phyloP scores from a whole-genome alignment of 1,284 basidiomycete species.

The Gastroboletus turbinatus region DNA sequence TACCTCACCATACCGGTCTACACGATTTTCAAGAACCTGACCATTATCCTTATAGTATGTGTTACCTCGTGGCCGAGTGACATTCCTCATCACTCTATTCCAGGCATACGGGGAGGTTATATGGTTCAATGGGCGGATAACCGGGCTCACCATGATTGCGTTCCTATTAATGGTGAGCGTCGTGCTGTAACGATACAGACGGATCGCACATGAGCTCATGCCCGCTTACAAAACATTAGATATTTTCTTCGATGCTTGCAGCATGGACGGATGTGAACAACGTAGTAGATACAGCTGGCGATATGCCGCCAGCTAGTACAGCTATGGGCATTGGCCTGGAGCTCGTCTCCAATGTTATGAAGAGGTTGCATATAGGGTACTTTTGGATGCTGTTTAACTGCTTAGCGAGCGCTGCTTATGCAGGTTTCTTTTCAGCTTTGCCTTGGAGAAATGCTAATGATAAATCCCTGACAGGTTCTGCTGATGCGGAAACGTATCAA shows the following conservation, averaged over 20 bases:
- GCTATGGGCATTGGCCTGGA: constrained; percentile 41
- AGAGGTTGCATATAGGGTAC: constrained; percentile 81
- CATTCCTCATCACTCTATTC: constrained; percentile 5
- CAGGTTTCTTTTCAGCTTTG: constrained; percentile 41
- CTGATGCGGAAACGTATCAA: constrained; percentile 98
- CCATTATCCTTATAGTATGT: constrained; percentile 94
- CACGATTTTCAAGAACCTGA: constrained; percentile 99
- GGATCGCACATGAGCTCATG: not conserved
- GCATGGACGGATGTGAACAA: constrained; percentile 87
- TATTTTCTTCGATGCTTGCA: constrained; percentile 94
- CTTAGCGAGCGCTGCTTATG: constrained; percentile 88
- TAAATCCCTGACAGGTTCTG: constrained; percentile 59
- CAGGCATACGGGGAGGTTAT: constrained; percentile 96
- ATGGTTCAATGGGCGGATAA: constrained; percentile 94
- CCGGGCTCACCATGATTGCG: constrained; percentile 83
- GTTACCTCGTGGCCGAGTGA: not conserved
- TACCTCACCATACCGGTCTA: constrained; percentile 91
- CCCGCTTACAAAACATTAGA: constrained; percentile 42
- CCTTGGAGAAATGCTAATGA: constrained; percentile 6
- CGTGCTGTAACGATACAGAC: constrained; percentile 3
- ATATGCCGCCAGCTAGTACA: constrained; percentile 43
- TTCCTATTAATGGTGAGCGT: constrained; percentile 87
- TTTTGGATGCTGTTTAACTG: constrained; percentile 98
- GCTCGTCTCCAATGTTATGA: constrained; percentile 50
- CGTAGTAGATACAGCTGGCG: constrained; percentile 41